Conservation (phyloP, 2,329 filamentous ascomycete species). For the Talaromyces sp. region DNA sequence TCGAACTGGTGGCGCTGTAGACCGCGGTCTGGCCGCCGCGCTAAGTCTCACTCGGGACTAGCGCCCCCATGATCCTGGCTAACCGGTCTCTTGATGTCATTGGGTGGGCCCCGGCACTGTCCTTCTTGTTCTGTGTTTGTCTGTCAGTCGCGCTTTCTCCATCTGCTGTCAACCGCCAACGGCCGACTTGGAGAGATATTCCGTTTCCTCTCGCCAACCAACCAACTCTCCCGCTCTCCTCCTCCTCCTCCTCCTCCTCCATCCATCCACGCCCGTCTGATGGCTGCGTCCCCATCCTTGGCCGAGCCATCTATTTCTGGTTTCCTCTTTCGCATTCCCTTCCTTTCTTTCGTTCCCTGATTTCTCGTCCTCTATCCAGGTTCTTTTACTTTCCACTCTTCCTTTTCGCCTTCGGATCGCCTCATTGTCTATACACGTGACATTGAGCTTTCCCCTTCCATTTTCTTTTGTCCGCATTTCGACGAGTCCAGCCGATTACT, state of each 20-base stretch:
- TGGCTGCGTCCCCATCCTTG: background rate
- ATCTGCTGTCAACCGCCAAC: background rate
- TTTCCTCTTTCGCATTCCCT: background rate
- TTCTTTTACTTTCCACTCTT: background rate
- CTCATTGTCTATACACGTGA: constrained; percentile 12
- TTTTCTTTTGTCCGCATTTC: background rate
- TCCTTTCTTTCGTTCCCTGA: background rate
- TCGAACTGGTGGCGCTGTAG: background rate
- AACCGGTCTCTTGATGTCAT: constrained; percentile 8
- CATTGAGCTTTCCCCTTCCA: background rate
- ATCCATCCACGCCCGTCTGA: background rate
- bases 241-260: background rate
- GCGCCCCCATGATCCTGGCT: background rate
- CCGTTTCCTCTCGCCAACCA: background rate
- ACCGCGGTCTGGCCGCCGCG: background rate
- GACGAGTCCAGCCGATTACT: background rate
- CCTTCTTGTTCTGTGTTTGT: background rate
- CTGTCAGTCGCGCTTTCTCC: background rate
- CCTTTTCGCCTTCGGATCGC: constrained; percentile 3
- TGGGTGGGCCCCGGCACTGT: background rate
- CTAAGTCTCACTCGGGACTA: background rate
- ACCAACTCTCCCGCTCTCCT: background rate
- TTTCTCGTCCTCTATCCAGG: background rate
- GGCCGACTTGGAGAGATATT: background rate
- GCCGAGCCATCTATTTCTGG: background rate